Evolutionary conservation across 306 rosid genomes (phyloP), one percentile per base, ranked within the genome.

Genomic region (Malus sylvestris): DNA sequence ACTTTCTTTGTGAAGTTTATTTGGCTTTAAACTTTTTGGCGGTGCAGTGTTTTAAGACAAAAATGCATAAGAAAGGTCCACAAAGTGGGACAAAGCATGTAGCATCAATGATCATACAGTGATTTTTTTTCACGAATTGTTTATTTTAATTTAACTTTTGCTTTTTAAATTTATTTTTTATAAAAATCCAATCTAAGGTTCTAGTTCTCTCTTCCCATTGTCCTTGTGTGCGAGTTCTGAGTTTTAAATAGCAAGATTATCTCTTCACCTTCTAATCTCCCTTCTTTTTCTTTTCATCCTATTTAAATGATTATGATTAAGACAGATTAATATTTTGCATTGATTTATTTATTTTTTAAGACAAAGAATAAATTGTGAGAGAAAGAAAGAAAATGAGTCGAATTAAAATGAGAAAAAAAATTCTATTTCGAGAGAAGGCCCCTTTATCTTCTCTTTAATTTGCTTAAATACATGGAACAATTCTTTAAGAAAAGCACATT

Each of bases 71-170:
- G 72, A 75, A 75, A 70, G 86, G 82, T 82, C 81, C 76, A 59
- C 76, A 40, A 49, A 40, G 73, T 72, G 81, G 86, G 82, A 85
- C 80, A 76, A 73, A 75, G 76, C 76, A 76, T 74, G 84, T 71
- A 60, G 81, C 67, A 66, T 79, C 25, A 25, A 25, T 25, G 25
- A 25, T 25, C 75, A 68, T 72, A 70, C 77, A 45, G 80, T 25
- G 71, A 73, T 82, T 52, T 52, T 52, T 52, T 72, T 79, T 13
- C 73, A 67, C 57, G 27, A 30, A 23, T 32, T 76, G 33, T 61
- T 76, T 62, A 69, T 57, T 71, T 52, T 3, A 46, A 14, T 49
- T 27, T n/a, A 38, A 55, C 5, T 51, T 33, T 25, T 20, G 0
- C 27, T 35, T 67, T 46, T 19, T 51, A 29, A 40, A 40, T 9